Evolutionary conservation across 225 moss, liverwort and hornwort species (phyloP).

Genomic region (Physcomitrium patens): DNA sequence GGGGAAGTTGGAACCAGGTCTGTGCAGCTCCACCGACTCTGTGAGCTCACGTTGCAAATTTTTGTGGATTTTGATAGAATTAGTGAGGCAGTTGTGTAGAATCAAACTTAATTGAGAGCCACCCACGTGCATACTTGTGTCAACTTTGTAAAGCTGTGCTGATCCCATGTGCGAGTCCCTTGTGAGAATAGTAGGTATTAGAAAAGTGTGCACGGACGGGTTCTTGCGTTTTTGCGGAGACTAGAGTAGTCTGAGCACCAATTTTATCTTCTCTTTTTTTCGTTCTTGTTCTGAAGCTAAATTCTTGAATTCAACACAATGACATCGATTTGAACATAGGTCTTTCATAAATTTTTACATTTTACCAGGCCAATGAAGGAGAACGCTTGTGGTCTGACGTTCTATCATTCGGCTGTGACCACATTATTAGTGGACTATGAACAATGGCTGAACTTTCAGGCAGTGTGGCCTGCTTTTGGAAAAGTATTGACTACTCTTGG

Average conservation of each 20-base stretch:
- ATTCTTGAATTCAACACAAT: neutral
- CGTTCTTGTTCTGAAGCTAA: neutral
- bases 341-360: neutral
- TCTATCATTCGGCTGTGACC: too few relatives aligned
- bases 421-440: too few relatives aligned
- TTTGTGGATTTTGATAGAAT: constrained; percentile 15
- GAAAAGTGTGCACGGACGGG: too few relatives aligned
- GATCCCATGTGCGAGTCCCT: neutral
- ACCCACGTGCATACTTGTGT: neutral
- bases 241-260: constrained; percentile 2
- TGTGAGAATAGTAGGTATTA: neutral
- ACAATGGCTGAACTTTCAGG: too few relatives aligned
- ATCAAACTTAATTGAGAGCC: neutral
- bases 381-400: too few relatives aligned
- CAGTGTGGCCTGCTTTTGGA: too few relatives aligned
- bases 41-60: too few relatives aligned
- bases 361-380: too few relatives aligned
- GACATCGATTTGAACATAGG: neutral
- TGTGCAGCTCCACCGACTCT: too few relatives aligned
- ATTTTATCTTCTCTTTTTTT: neutral
- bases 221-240: neutral
- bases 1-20: neutral
- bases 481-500: too few relatives aligned
- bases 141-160: neutral
- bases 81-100: constrained; percentile 21